Evolutionary conservation across 768 basidiomycete genomes (phyloP).

Genomic region (Tulasnella sp.): DNA sequence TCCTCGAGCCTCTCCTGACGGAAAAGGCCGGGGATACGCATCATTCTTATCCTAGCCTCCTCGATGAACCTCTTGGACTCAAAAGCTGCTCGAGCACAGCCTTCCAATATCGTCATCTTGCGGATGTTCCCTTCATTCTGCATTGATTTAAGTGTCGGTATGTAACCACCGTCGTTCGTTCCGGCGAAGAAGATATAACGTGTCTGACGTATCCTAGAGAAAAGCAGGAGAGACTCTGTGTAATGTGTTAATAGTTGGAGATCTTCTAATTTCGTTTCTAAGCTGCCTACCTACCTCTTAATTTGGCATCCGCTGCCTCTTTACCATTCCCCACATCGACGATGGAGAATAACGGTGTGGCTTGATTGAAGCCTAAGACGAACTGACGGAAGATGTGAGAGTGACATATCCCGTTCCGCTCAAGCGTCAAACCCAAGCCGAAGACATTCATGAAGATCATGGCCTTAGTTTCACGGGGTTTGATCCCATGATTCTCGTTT

Average conservation of each 20-base stretch:
- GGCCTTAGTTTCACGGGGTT: not conserved
- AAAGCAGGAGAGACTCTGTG: slow-evolving; percentile 62
- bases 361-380: slow-evolving; percentile 57
- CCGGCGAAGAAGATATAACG: slow-evolving; percentile 43
- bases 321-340: slow-evolving; percentile 60
- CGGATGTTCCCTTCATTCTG: slow-evolving; percentile 52
- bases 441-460: not conserved
- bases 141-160: slow-evolving; percentile 49
- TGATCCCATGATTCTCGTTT: not conserved
- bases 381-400: slow-evolving; percentile 48
- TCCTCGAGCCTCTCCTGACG: no score
- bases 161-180: slow-evolving; percentile 67
- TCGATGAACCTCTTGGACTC: not conserved
- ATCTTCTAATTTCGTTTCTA: not conserved
- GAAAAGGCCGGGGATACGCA: no score
- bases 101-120: slow-evolving; percentile 53
- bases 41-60: no score
- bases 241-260: not conserved
- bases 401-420: slow-evolving; percentile 12
- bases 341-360: slow-evolving; percentile 52
- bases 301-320: slow-evolving; percentile 65
- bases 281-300: slow-evolving; percentile 43
- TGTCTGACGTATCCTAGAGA: slow-evolving; percentile 50
- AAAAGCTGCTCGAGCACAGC: slow-evolving; percentile 25
- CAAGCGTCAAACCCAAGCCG: not conserved